phyloP scores from a whole-genome alignment of 257 asterid species.

The Linderniella brevidens region DNA sequence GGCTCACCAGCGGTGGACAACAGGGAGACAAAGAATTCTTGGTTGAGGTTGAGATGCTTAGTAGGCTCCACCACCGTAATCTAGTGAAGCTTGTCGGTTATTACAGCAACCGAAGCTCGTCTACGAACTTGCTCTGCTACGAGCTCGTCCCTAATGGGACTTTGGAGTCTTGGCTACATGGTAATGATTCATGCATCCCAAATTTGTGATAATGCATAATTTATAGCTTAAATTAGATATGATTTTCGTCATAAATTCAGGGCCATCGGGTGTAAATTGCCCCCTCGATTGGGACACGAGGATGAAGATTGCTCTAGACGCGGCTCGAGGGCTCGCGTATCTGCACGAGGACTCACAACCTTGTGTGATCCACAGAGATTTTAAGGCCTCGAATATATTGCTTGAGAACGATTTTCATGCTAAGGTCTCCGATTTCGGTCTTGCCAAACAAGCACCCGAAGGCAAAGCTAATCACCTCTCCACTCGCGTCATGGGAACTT shows the following conservation, averaged over 20 bases:
- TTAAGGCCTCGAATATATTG: conserved; percentile 90
- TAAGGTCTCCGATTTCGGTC: conserved; percentile 97
- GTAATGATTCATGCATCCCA: conserved; percentile 21
- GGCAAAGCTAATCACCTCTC: conserved; percentile 80
- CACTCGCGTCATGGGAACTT: conserved; percentile 99
- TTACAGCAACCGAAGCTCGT: conserved; percentile 59
- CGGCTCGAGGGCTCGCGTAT: conserved; percentile 97
- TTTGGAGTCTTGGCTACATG: conserved; percentile 95
- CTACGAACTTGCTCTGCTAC: conserved; percentile 83
- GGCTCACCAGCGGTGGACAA: conserved; percentile 78
- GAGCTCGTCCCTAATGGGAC: conserved; percentile 97
- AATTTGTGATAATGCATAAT: background rate
- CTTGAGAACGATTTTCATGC: conserved; percentile 87
- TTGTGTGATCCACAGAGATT: conserved; percentile 93
- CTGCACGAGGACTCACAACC: conserved; percentile 99
- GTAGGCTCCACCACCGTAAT: conserved; percentile 92
- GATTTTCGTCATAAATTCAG: conserved; percentile 21
- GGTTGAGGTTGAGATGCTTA: conserved; percentile 98
- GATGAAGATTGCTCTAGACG: conserved; percentile 96
- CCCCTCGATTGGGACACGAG: conserved; percentile 96
- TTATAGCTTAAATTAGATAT: background rate
- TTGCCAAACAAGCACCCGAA: conserved; percentile 94
- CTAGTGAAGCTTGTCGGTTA: conserved; percentile 92
- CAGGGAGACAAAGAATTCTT: conserved; percentile 92
- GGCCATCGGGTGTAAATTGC: conserved; percentile 82